These are phyloP conservation scores for Cynara cardunculus DNA, from an alignment of 129 eudicot genomes.

Conservation along the genomic window DNA sequence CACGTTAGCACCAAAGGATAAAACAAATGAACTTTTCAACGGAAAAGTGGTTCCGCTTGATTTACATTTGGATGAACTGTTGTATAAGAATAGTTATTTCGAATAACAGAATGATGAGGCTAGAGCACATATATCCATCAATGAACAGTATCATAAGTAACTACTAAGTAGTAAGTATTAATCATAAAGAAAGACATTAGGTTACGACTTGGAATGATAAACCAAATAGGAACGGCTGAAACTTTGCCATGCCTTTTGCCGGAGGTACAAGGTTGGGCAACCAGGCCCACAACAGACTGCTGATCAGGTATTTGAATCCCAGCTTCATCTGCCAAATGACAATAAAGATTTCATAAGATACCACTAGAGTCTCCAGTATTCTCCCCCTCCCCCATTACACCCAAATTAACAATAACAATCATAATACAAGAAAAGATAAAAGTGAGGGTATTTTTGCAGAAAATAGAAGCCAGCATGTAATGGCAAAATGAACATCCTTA, in stretches of 20 bases:
- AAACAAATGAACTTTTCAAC: neutral
- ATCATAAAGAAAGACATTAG: neutral
- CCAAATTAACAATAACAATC: neutral
- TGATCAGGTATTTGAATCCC: slow-evolving; percentile 60
- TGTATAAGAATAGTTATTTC: no score
- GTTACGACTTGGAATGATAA: neutral
- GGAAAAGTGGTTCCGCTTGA: neutral
- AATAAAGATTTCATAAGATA: slow-evolving; percentile 15
- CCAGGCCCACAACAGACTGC: slow-evolving; percentile 75
- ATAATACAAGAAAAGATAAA: no score
- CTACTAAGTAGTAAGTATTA: no score
- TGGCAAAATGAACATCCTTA: neutral
- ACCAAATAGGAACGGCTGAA: neutral
- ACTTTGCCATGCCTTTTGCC: slow-evolving; percentile 60
- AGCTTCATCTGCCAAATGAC: slow-evolving; percentile 56
- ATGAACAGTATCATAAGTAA: neutral
- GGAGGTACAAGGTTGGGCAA: slow-evolving; percentile 75
- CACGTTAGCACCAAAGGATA: neutral
- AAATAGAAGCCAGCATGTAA: neutral
- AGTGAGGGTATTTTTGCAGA: neutral
- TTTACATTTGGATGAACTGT: neutral
- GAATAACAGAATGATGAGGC: neutral
- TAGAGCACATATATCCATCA: neutral
- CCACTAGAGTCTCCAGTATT: neutral
- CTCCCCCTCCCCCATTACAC: neutral